These are phyloP conservation scores for Pythium aquatile DNA, from an alignment of 352 stramenopile species.

Conservation along the genomic window DNA sequence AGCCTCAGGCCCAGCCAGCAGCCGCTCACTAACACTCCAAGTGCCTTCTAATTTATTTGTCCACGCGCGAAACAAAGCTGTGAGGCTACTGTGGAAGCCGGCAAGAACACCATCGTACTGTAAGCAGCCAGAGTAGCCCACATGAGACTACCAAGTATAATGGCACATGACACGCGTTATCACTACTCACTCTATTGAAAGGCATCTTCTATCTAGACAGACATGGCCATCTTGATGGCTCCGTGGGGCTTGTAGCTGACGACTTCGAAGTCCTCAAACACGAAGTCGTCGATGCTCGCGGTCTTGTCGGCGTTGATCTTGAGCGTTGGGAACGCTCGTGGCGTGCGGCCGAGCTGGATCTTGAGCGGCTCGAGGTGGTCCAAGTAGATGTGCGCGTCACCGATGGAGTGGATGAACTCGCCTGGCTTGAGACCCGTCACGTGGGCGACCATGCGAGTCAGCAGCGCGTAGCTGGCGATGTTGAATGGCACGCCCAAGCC, in stretches of 20 bases:
- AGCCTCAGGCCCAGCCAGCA: slow-evolving; percentile 3
- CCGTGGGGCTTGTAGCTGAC: slow-evolving; percentile 95
- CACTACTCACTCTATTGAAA: background rate
- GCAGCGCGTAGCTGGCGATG: slow-evolving; percentile 98
- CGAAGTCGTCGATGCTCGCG: slow-evolving; percentile 94
- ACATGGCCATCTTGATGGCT: slow-evolving; percentile 99
- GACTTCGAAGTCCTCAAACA: slow-evolving; percentile 96
- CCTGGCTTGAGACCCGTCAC: slow-evolving; percentile 92
- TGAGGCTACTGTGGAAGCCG: background rate
- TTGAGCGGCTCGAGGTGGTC: slow-evolving; percentile 98
- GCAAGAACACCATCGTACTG: background rate
- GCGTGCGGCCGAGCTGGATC: slow-evolving; percentile 93
- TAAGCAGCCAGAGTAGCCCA: slow-evolving; percentile 1
- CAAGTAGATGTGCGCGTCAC: slow-evolving; percentile 98
- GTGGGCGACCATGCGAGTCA: slow-evolving; percentile 97
- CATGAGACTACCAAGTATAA: slow-evolving; percentile 1
- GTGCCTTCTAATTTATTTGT: slow-evolving; percentile 13
- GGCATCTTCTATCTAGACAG: slow-evolving; percentile 53
- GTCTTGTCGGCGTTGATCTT: slow-evolving; percentile 85
- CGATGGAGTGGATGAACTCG: slow-evolving; percentile 99
- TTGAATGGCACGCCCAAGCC: slow-evolving; percentile 99
- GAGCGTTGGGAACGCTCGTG: slow-evolving; percentile 94
- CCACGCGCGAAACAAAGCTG: background rate
- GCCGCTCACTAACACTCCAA: slow-evolving; percentile 17
- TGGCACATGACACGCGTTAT: background rate